A percentile compares a stretch with the other conserved stretches of the same genome.
Evolutionary conservation across 345 rosid species (phyloP).

Genomic region (Cochlearia excelsa): DNA sequence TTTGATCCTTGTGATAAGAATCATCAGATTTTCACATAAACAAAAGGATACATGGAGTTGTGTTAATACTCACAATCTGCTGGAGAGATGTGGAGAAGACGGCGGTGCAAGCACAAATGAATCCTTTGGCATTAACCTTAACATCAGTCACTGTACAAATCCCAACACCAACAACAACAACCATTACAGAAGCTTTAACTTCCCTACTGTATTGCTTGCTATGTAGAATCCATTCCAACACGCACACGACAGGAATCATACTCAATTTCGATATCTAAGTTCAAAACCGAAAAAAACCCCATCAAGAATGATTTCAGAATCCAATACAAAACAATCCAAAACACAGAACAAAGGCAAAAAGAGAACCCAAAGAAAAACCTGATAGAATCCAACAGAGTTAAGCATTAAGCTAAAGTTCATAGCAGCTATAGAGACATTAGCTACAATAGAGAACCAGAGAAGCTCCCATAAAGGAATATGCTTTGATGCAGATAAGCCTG

Average conservation of each 20-base stretch:
- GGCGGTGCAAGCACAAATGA: slow-evolving; percentile 79
- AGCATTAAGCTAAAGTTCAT: slow-evolving; percentile 97
- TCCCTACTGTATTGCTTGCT: slow-evolving; percentile 68
- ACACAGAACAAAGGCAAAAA: not conserved
- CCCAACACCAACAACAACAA: slow-evolving; percentile 89
- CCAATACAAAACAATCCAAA: not conserved
- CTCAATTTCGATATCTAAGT: slow-evolving; percentile 83
- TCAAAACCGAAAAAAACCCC: not conserved
- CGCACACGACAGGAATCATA: slow-evolving; percentile 95
- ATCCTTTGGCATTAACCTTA: slow-evolving; percentile 90
- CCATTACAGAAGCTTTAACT: slow-evolving; percentile 73
- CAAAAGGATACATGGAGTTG: not conserved
- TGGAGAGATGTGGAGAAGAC: slow-evolving; percentile 84
- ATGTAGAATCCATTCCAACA: slow-evolving; percentile 94
- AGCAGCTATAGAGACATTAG: slow-evolving; percentile 76
- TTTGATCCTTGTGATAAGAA: slow-evolving; percentile 2
- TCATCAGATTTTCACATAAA: not conserved
- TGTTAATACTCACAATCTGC: slow-evolving; percentile 71
- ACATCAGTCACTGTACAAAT: slow-evolving; percentile 96
- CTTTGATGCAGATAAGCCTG: slow-evolving; percentile 75
- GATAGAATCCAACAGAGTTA: slow-evolving; percentile 93
- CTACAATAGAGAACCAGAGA: slow-evolving; percentile 85
- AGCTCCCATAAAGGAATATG: slow-evolving; percentile 93
- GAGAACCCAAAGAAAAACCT: slow-evolving; percentile 35
- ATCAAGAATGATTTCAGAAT: slow-evolving; percentile 1